These are phyloP conservation scores for Talaromyces adpressus DNA, from an alignment of 495 filamentous ascomycete genomes.

Conservation along the genomic window DNA sequence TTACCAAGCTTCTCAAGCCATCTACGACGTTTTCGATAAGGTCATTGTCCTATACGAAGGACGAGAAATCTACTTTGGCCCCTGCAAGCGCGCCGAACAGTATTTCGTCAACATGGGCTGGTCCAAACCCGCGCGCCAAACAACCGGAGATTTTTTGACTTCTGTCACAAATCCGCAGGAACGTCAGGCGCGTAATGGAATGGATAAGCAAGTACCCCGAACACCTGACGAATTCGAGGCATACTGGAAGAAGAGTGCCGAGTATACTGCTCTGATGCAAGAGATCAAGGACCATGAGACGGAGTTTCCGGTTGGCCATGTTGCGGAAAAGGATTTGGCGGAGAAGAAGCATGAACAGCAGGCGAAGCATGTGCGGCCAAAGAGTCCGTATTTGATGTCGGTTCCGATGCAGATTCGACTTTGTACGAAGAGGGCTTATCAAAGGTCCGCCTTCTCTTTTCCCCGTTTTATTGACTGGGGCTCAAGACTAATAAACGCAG, in stretches of 20 bases:
- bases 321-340: slow-evolving; percentile 23
- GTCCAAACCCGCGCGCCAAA: slow-evolving; percentile 52
- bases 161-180: slow-evolving; percentile 63
- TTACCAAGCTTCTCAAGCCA: slow-evolving; percentile 81
- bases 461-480: background rate
- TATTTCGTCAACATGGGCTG: slow-evolving; percentile 60
- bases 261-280: slow-evolving; percentile 39
- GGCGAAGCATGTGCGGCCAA: slow-evolving; percentile 34
- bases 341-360: slow-evolving; percentile 28
- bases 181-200: slow-evolving; percentile 53
- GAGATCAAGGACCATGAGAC: slow-evolving; percentile 44
- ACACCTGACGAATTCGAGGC: slow-evolving; percentile 64
- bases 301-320: slow-evolving; percentile 27
- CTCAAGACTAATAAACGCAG: slow-evolving; percentile 11
- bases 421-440: slow-evolving; percentile 45
- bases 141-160: slow-evolving; percentile 65
- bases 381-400: slow-evolving; percentile 39
- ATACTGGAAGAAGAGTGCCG: slow-evolving; percentile 49
- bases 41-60: slow-evolving; percentile 57
- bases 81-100: slow-evolving; percentile 45
- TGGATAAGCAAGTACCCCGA: slow-evolving; percentile 57
- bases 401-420: slow-evolving; percentile 41
- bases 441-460: slow-evolving; percentile 13
- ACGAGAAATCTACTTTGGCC: slow-evolving; percentile 62
- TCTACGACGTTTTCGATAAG: slow-evolving; percentile 64